Conservation (phyloP, 306 rosid species). For the Cajanus cajan region DNA sequence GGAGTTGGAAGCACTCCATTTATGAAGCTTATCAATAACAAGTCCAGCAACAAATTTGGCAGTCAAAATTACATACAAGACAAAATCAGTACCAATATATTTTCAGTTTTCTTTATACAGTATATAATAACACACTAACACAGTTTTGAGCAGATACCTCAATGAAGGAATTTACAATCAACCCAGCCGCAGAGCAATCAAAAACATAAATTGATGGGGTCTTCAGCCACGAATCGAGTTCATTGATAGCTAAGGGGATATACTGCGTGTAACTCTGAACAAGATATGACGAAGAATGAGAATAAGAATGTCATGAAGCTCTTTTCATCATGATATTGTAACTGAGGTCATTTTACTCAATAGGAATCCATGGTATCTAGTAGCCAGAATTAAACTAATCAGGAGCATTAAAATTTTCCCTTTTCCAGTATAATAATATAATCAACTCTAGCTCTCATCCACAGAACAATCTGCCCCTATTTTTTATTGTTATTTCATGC, state of each 20-base stretch:
- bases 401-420: background rate
- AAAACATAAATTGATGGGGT: conserved; percentile 97
- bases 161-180: conserved; percentile 75
- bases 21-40: conserved; percentile 69
- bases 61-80: conserved; percentile 25
- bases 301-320: conserved; percentile 13
- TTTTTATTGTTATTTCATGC: background rate
- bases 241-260: conserved; percentile 84
- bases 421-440: background rate
- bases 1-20: conserved; percentile 67
- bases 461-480: background rate
- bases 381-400: background rate
- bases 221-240: conserved; percentile 98
- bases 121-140: conserved; percentile 19
- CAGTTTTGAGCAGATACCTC: conserved; percentile 56
- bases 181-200: conserved; percentile 97
- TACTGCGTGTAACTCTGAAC: conserved; percentile 96
- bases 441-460: background rate
- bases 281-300: conserved; percentile 1
- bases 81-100: conserved; percentile 19
- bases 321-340: background rate
- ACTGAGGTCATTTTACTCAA: background rate
- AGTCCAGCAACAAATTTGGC: conserved; percentile 27
- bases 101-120: background rate
- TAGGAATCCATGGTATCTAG: background rate